Evolutionary conservation across 352 stramenopile species (phyloP), one percentile per base, ranked within the genome.

Genomic region (Aphanomyces euteiches): DNA sequence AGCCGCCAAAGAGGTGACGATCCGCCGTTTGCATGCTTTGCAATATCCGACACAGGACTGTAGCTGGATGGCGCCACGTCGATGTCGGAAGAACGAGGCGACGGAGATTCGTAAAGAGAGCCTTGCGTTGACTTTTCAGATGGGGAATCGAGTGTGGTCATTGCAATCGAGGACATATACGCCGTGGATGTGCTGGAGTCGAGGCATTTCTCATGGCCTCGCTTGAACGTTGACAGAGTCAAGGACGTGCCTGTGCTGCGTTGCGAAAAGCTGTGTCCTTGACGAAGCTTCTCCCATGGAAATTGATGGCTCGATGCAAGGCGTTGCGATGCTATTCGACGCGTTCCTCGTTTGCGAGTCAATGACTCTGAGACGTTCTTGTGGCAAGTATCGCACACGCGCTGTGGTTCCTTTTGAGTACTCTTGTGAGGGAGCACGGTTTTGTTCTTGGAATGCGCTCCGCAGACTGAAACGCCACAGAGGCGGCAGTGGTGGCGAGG

Each of bases 401-500:
- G 77, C 47, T 93, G 78, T 3, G 83, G 79, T 10, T 79, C 83
- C 7, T 85, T 37, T 19, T 75, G 10, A 15, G 28, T 39, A 7
- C 28, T 15, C 5, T 59, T 34, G 59, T 73, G 36, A 13, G 47
- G 81, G 47, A 97, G 63, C 6, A 81, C 76, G 17, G 93, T 67
- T 8, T 78, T 69, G 57, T 89, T 75, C 39, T 79, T 78, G 4
- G 81, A 91, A 73, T 92, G 88, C 37, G 74, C 74, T n/a, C 80
- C 76, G 69, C 88, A 96, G 3, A 94, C 86, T 1, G 88, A 90
- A 40, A 86, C 75, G 5, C 88, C 88, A 61, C 88, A 96, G 69
- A 85, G 89, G 43, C 88, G 75, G 72, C 88, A 96, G 67, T 96
- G 88, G 72, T 96, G 88, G 34, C 86, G 81, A 21, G 80, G 80